These are phyloP conservation scores for Blastomyces parvus DNA, from an alignment of 2,329 filamentous ascomycete species.

Conservation along the genomic window DNA sequence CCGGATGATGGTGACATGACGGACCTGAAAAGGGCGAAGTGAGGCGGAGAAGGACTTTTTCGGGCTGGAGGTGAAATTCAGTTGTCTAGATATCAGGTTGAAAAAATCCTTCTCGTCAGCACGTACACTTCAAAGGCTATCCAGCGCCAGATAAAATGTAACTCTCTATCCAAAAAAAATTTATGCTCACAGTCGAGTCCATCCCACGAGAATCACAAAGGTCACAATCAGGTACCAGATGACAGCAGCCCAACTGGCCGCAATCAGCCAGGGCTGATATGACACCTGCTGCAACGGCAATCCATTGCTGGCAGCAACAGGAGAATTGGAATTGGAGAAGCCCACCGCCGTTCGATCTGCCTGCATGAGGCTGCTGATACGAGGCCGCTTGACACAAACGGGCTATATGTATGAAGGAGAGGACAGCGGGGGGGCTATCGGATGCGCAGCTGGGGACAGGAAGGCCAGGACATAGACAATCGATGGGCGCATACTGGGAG, in stretches of 20 bases:
- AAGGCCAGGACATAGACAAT: background rate
- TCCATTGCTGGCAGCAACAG: constrained; percentile 15
- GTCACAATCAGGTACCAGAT: constrained; percentile 49
- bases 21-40: constrained; percentile 43
- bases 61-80: constrained; percentile 43
- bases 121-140: background rate
- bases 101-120: background rate
- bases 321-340: constrained; percentile 10
- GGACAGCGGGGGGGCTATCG: background rate
- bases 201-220: constrained; percentile 49
- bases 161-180: background rate
- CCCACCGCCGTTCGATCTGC: constrained; percentile 7
- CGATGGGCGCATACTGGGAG: constrained; percentile 1
- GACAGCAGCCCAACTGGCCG: constrained; percentile 39
- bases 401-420: background rate
- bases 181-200: constrained; percentile 47
- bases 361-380: constrained; percentile 3
- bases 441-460: background rate
- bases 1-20: constrained; percentile 81
- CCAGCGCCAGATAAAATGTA: background rate
- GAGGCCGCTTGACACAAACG: background rate
- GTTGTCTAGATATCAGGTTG: constrained; percentile 38
- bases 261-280: constrained; percentile 28
- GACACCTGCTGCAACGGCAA: constrained; percentile 3
- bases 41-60: constrained; percentile 34